Conservation (phyloP, 306 rosid species). For the peach (Prunus persica) region Prunus_persica_NCBIv2 NC_034014.1:27881501-27882000, state of each 20-base stretch:
- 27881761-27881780: neutral
- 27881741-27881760: neutral
- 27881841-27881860: neutral
- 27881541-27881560: neutral
- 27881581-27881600: neutral
- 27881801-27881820: neutral
- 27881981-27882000: neutral
- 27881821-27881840: neutral
- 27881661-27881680: too few relatives aligned
- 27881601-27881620: neutral
- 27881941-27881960: neutral
- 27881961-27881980: neutral
- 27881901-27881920: neutral
- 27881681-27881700: neutral
- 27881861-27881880: neutral
- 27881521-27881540: neutral
- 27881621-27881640: neutral
- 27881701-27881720: neutral
- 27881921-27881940: neutral
- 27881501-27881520: neutral
- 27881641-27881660: neutral
- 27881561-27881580: neutral
- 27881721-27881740: neutral
- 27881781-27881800: neutral
- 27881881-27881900: neutral